phyloP scores from a whole-genome alignment of 179 eudicot genomes.

The Spergularia azorica region DNA sequence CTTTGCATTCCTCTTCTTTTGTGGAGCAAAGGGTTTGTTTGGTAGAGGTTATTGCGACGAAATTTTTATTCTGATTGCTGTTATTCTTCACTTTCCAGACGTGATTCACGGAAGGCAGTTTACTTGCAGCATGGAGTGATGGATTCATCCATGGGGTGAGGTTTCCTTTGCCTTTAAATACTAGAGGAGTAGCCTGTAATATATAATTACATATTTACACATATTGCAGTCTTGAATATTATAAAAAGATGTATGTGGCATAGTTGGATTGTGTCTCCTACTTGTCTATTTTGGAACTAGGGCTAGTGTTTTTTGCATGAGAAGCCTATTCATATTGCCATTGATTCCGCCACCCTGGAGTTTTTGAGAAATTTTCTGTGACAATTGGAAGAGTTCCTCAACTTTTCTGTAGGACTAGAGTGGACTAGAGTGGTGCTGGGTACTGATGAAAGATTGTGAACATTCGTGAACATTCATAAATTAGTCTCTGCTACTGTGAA shows the following conservation, averaged over 20 bases:
- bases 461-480: too few relatives aligned
- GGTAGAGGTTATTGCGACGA: not conserved
- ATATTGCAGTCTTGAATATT: not conserved
- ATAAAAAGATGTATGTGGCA: not conserved
- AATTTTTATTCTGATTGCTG: conserved; percentile 16
- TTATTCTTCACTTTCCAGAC: conserved; percentile 46
- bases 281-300: not conserved
- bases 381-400: not conserved
- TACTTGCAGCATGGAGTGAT: conserved; percentile 94
- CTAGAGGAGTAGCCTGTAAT: not conserved
- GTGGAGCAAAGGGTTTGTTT: not conserved
- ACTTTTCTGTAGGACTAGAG: not conserved
- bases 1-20: not conserved
- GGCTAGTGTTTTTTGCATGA: not conserved
- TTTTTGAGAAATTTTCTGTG: not conserved
- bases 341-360: not conserved
- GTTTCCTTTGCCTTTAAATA: conserved; percentile 11
- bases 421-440: not conserved
- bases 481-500: not conserved
- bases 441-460: not conserved
- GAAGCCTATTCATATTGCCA: conserved; percentile 1
- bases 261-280: not conserved
- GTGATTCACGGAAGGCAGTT: conserved; percentile 84
- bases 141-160: conserved; percentile 99
- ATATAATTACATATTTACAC: not conserved